Evolutionary conservation across 257 asterid genomes (phyloP).

Genomic region (Solanum chiquidenum): DNA sequence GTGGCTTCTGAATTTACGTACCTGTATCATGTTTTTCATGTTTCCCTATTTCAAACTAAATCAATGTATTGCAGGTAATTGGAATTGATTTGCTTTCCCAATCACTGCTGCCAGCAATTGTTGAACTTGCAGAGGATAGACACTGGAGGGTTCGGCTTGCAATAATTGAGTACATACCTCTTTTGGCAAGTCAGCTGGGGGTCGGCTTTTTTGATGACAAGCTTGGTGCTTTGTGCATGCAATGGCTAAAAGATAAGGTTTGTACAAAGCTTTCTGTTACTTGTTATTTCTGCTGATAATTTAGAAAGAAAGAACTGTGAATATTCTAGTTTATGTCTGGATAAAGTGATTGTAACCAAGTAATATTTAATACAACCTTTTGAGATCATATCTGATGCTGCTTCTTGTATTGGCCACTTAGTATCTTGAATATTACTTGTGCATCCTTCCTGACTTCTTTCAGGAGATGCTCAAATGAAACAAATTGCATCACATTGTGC

Average conservation of each 20-base stretch:
- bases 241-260: slow-evolving; percentile 73
- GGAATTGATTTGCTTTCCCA: slow-evolving; percentile 72
- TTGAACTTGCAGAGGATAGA: slow-evolving; percentile 68
- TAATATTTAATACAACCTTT: background rate
- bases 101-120: slow-evolving; percentile 60
- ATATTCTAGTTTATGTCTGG: background rate
- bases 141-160: slow-evolving; percentile 77
- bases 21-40: background rate
- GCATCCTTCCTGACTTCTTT: background rate
- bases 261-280: background rate
- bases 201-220: slow-evolving; percentile 67
- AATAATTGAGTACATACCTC: slow-evolving; percentile 50
- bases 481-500: background rate
- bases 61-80: slow-evolving; percentile 35
- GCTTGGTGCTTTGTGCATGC: slow-evolving; percentile 75
- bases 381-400: background rate
- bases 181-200: slow-evolving; percentile 56
- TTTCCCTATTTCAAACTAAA: background rate
- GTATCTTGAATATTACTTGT: background rate
- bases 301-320: background rate
- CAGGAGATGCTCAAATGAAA: background rate
- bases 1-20: background rate
- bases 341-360: background rate
- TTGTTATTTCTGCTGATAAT: background rate
- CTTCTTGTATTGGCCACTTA: background rate